phyloP scores from a whole-genome alignment of 352 stramenopile species.

The Phytophthora litchii region DNA sequence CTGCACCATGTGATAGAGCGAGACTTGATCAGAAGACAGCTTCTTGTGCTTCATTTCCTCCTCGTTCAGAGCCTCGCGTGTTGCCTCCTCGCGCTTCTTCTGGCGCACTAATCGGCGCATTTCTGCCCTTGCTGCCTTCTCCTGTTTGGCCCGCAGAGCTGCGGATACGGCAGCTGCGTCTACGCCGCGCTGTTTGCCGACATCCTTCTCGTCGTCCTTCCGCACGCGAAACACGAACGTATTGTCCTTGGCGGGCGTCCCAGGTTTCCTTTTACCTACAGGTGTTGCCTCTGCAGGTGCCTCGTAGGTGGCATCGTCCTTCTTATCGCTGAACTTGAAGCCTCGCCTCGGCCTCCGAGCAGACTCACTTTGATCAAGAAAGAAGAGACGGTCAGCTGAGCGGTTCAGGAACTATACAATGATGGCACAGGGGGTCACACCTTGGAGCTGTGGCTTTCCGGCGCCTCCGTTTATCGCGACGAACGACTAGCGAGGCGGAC shows the following conservation, averaged over 20 bases:
- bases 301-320: slow-evolving; percentile 23
- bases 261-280: slow-evolving; percentile 26
- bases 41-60: slow-evolving; percentile 45
- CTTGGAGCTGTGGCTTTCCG: slow-evolving; percentile 38
- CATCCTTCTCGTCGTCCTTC: slow-evolving; percentile 41
- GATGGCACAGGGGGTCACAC: slow-evolving; percentile 22
- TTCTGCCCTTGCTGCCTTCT: slow-evolving; percentile 51
- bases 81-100: slow-evolving; percentile 54
- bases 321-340: slow-evolving; percentile 64
- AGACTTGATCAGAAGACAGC: slow-evolving; percentile 57
- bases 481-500: slow-evolving; percentile 61
- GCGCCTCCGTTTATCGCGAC: slow-evolving; percentile 59
- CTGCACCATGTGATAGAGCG: slow-evolving; percentile 65
- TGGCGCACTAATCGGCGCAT: slow-evolving; percentile 48
- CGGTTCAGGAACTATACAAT: not conserved
- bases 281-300: slow-evolving; percentile 33
- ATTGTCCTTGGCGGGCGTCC: slow-evolving; percentile 28
- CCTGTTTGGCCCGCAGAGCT: slow-evolving; percentile 53
- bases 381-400: slow-evolving; percentile 5
- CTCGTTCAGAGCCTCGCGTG: slow-evolving; percentile 45
- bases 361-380: slow-evolving; percentile 19
- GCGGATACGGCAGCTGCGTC: slow-evolving; percentile 51
- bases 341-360: slow-evolving; percentile 42
- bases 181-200: slow-evolving; percentile 29
- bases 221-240: slow-evolving; percentile 66